Evolutionary conservation across 1,284 basidiomycete species (phyloP).

Genomic region (Cerrena zonata): DNA sequence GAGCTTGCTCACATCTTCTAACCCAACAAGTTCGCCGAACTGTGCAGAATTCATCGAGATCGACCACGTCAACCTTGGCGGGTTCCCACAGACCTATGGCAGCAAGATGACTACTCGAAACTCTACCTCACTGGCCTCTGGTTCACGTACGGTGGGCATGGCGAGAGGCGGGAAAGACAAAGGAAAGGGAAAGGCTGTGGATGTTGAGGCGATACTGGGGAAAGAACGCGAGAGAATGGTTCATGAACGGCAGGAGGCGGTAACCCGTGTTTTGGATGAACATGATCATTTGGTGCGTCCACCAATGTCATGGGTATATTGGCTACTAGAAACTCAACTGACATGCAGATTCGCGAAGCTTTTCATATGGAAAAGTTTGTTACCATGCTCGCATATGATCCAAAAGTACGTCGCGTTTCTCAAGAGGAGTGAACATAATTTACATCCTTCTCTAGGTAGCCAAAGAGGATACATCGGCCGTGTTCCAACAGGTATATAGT

Average conservation of each 20-base stretch:
- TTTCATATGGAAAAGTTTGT: slow-evolving; percentile 82
- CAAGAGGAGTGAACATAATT: too few relatives aligned
- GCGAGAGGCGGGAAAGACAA: background rate
- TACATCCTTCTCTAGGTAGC: slow-evolving; percentile 44
- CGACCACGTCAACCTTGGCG: slow-evolving; percentile 25
- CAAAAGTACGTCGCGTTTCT: slow-evolving; percentile 43
- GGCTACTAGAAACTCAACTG: background rate
- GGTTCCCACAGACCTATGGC: slow-evolving; percentile 4
- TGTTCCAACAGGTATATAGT: slow-evolving; percentile 63
- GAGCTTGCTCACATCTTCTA: slow-evolving; percentile 1
- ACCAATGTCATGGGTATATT: background rate
- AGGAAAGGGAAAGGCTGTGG: slow-evolving; percentile 3
- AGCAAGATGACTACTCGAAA: slow-evolving; percentile 18
- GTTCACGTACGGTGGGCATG: background rate
- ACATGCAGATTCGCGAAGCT: slow-evolving; percentile 66
- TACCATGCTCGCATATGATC: slow-evolving; percentile 70
- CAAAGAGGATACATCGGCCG: slow-evolving; percentile 66
- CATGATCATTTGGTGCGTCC: slow-evolving; percentile 72
- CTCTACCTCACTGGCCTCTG: slow-evolving; percentile 7
- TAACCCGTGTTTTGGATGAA: slow-evolving; percentile 54
- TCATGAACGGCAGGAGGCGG: slow-evolving; percentile 49
- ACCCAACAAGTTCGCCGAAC: slow-evolving; percentile 53
- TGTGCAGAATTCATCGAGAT: slow-evolving; percentile 55
- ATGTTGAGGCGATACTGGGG: slow-evolving; percentile 15
- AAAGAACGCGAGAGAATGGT: slow-evolving; percentile 42